Base-by-base conservation (phyloP, 164 flowering plant species). In the Umbilicus rupestris region DNA sequence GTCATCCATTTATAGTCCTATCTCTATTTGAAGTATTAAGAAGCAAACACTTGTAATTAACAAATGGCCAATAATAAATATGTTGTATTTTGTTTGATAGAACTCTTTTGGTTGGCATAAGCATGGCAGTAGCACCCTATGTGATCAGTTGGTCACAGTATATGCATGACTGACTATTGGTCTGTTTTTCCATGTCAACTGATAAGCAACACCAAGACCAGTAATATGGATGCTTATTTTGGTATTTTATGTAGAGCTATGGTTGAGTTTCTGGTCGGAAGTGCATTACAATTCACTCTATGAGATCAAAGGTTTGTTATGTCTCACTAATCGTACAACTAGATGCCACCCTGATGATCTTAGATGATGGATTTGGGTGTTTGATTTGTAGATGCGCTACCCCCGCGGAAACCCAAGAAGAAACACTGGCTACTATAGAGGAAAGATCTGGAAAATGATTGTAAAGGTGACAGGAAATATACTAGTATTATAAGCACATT, bases 201-300 rank as follows among this genome's bases (percentile, higher is more conserved):
- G 60, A 3, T 10, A 1, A 35, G 19, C 12, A 16, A 60, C 37
- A 29, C 2, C 17, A 59, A 39, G 2, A 33, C 15, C 10, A 20
- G 15, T 37, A 2, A 37, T 15, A 12, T 4, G 7, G 45, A 63
- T 33, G 65, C 16, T 35, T 20, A 63, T 35, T 63, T 24, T n/a
- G 28, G 1, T 62, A 39, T n/a, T 42, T 63, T 30, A 33, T 81
- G 84, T 85, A 91, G 97, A 85, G 72, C 78, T 92, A 42, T 92
- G 97, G 96, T 67, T 92, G 68, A 92, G 97, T 73, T 89, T 92
- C 71, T 92, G 96, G 96, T 92, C 96, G 63, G 96, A 92, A 77
- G 92, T 89, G 35, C 97, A 92, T 66, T 92, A 92, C 82, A 92
- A 92, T 73, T 89, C 97, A n/a, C 71, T 92, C 17, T 89, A 89